Conservation (phyloP, 306 rosid genomes). For the Cicer arietinum region DNA sequence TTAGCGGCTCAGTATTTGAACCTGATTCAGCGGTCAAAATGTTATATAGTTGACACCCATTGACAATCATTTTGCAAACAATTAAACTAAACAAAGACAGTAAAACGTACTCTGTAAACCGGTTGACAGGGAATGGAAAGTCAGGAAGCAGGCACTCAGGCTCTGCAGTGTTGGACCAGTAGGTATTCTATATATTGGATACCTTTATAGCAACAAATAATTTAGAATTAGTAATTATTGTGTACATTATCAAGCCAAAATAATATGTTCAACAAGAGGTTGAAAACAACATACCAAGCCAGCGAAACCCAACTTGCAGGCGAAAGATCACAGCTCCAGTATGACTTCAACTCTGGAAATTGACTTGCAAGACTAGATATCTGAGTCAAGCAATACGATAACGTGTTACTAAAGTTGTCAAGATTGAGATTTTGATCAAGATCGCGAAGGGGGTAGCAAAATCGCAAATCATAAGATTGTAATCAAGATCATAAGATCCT, state of each 20-base stretch:
- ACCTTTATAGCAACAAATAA: slow-evolving; percentile 56
- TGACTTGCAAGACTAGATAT: slow-evolving; percentile 68
- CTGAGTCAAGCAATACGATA: slow-evolving; percentile 55
- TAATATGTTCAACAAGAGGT: slow-evolving; percentile 14
- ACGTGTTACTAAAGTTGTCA: slow-evolving; percentile 19
- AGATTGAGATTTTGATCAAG: too few relatives aligned
- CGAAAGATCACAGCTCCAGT: slow-evolving; percentile 82
- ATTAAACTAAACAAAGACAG: slow-evolving; percentile 42
- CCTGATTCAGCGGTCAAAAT: slow-evolving; percentile 60
- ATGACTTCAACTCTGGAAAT: slow-evolving; percentile 79
- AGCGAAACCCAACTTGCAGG: slow-evolving; percentile 93
- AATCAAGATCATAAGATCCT: too few relatives aligned
- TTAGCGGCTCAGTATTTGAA: slow-evolving; percentile 58
- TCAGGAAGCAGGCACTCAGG: slow-evolving; percentile 86
- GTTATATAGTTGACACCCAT: slow-evolving; percentile 1
- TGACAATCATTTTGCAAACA: slow-evolving; percentile 14
- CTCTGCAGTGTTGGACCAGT: slow-evolving; percentile 90
- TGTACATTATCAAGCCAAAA: slow-evolving; percentile 21
- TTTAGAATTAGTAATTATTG: slow-evolving; percentile 35
- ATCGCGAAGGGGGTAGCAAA: too few relatives aligned
- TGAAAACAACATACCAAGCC: slow-evolving; percentile 68
- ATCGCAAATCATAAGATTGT: too few relatives aligned
- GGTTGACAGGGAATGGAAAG: slow-evolving; percentile 76
- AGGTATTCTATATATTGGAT: slow-evolving; percentile 95
- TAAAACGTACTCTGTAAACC: slow-evolving; percentile 57